Evolutionary conservation across 2,329 filamentous ascomycete genomes (phyloP), one percentile per base, ranked within the genome.

Genomic region (Neonectria magnoliae): DNA sequence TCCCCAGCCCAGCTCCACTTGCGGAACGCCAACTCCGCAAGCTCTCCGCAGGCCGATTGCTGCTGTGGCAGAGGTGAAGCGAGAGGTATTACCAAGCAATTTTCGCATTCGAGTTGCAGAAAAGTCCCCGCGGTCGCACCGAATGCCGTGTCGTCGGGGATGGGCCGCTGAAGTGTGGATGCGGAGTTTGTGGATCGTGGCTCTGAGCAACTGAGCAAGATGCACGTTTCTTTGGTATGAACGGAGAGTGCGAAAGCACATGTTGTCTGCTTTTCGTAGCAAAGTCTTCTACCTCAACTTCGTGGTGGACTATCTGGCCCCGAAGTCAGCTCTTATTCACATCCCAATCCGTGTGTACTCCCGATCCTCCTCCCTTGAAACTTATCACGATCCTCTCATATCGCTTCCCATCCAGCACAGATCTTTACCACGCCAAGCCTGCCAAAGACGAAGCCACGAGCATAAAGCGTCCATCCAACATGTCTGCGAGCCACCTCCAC

Each of bases 91-190:
- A 42, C 38, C 38, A 42, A 42, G 38, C 38, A 20, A 20, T 18
- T 20, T 20, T 42, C 38, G n/a, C 38, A 5, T 42, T 18, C n/a
- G n/a, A 3, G 10, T 42, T 2, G 38, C 7, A 9, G n/a, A 45
- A 58, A 58, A 58, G 55, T 59, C 42, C 25, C 55, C 60, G 60
- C 18, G 25, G 20, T 63, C 55, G 25, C 14, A 16, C 60, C 55
- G 60, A 63, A 63, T 51, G 38, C 60, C 60, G 60, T 44, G 11
- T 31, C 18, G 10, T 27, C 25, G 45, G 3, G n/a, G 38, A 8
- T 44, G 13, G 13, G 8, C 10, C 2, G 38, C 38, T 18, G 10
- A 8, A 11, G 38, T 9, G 27, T 53, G 9, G 20, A 18, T 18
- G 20, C 45, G 45, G 56, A 51, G 20, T 58, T 58, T 13, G 31